Percentiles rank a stretch among this genome's conserved stretches.
Evolutionary conservation across 257 asterid genomes (phyloP).

Genomic region (Mentha longifolia): DNA sequence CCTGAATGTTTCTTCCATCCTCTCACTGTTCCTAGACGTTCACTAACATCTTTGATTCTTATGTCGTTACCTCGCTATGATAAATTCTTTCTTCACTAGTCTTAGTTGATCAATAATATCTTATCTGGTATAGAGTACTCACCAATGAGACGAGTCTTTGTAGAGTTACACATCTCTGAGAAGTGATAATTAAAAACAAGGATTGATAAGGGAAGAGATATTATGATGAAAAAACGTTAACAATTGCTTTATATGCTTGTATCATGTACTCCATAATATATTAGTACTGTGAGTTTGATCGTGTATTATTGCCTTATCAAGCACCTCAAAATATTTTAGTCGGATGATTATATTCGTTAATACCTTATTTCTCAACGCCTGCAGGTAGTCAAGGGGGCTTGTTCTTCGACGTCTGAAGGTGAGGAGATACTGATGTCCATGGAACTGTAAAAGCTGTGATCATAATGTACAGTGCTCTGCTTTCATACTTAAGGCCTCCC

Average conservation of each 20-base stretch:
- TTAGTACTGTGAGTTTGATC: not conserved
- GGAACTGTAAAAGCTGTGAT: constrained; percentile 49
- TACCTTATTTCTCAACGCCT: constrained; percentile 25
- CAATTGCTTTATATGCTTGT: no score
- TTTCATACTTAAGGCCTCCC: constrained; percentile 1
- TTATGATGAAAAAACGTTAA: not conserved
- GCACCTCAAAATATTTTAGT: not conserved
- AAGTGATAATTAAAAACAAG: constrained; percentile 9
- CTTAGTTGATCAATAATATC: no score
- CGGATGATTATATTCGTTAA: not conserved
- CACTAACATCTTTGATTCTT: not conserved
- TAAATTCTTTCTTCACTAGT: not conserved
- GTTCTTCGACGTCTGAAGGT: constrained; percentile 50
- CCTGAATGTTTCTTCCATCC: no score
- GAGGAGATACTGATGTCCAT: constrained; percentile 69
- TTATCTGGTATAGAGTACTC: constrained; percentile 3
- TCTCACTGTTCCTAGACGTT: not conserved
- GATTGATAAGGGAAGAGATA: not conserved
- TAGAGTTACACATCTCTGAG: not conserved
- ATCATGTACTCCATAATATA: no score
- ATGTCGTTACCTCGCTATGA: not conserved
- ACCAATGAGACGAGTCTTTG: not conserved
- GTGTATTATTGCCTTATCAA: not conserved
- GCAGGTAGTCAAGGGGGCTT: constrained; percentile 68
- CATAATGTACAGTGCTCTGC: constrained; percentile 7